Evolutionary conservation across 805 yeast species (phyloP).

Genomic region (Candida sonorensis): DNA sequence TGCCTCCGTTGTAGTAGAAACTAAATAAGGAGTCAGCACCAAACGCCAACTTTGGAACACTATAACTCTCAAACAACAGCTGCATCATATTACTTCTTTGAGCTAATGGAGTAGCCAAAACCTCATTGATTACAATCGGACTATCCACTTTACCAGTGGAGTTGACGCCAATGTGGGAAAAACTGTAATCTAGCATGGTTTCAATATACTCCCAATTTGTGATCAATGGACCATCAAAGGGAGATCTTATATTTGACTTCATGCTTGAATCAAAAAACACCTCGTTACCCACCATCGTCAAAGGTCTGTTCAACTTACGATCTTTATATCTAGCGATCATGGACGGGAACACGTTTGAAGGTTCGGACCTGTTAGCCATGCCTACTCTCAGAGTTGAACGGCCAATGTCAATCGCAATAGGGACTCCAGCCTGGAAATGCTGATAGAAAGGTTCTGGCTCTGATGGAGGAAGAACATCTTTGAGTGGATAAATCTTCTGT

Average conservation of each 20-base stretch:
- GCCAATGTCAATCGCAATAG: slow-evolving; percentile 89
- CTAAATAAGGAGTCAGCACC: slow-evolving; percentile 84
- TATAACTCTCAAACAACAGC: slow-evolving; percentile 76
- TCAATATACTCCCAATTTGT: slow-evolving; percentile 94
- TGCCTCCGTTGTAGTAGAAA: slow-evolving; percentile 54
- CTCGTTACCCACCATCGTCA: slow-evolving; percentile 81
- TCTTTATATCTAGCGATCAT: slow-evolving; percentile 72
- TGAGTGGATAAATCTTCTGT: slow-evolving; percentile 34
- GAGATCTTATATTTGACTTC: slow-evolving; percentile 62
- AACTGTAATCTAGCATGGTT: slow-evolving; percentile 73
- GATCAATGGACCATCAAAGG: slow-evolving; percentile 80
- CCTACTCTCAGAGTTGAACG: slow-evolving; percentile 56
- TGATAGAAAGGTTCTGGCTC: slow-evolving; percentile 40
- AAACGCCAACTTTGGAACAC: slow-evolving; percentile 63
- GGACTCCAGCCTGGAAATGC: slow-evolving; percentile 47
- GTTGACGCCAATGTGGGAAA: slow-evolving; percentile 67
- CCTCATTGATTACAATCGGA: slow-evolving; percentile 78
- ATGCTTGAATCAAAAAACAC: slow-evolving; percentile 63
- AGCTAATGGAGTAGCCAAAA: slow-evolving; percentile 58
- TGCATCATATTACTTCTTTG: slow-evolving; percentile 77
- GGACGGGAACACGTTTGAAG: slow-evolving; percentile 65
- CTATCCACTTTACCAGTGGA: slow-evolving; percentile 52
- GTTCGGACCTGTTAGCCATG: slow-evolving; percentile 35
- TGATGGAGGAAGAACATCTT: slow-evolving; percentile 33
- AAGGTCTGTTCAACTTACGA: slow-evolving; percentile 52